A percentile compares a stretch with the other conserved stretches of the same genome.
These are phyloP conservation scores for Gremmenia infestans DNA, from an alignment of 2,329 filamentous ascomycete species.

Conservation along the genomic window DNA sequence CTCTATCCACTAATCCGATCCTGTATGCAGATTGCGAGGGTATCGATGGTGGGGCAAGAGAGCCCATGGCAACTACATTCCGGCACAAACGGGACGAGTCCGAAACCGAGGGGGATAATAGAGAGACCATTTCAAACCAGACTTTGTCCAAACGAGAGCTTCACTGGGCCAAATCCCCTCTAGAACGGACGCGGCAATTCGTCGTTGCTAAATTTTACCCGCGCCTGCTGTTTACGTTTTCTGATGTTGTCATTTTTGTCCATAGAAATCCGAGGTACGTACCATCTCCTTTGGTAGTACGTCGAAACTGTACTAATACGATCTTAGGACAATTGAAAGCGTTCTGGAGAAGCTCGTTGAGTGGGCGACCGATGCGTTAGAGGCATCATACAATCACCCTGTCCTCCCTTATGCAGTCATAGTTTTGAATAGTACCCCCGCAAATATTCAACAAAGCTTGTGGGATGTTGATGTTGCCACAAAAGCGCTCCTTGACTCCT, in stretches of 20 bases:
- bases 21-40: conserved; percentile 11
- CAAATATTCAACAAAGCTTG: background rate
- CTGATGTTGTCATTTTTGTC: conserved; percentile 1
- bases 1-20: background rate
- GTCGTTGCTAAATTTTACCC: background rate
- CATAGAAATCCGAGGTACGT: background rate
- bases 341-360: conserved; percentile 7
- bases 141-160: background rate
- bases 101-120: background rate
- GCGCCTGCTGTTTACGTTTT: background rate
- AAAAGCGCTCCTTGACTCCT: background rate
- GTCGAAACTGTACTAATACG: background rate
- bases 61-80: background rate
- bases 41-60: conserved; percentile 5
- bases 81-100: background rate
- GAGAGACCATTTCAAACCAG: conserved; percentile 30
- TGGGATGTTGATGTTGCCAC: conserved; percentile 6
- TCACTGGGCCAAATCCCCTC: background rate
- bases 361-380: conserved; percentile 6
- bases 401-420: conserved; percentile 9
- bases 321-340: conserved; percentile 1
- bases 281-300: background rate
- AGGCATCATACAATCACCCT: conserved; percentile 7
- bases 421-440: conserved; percentile 5
- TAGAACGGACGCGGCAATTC: background rate